phyloP scores from a whole-genome alignment of 2,329 filamentous ascomycete genomes.

The Trichoderma asperellum region DNA sequence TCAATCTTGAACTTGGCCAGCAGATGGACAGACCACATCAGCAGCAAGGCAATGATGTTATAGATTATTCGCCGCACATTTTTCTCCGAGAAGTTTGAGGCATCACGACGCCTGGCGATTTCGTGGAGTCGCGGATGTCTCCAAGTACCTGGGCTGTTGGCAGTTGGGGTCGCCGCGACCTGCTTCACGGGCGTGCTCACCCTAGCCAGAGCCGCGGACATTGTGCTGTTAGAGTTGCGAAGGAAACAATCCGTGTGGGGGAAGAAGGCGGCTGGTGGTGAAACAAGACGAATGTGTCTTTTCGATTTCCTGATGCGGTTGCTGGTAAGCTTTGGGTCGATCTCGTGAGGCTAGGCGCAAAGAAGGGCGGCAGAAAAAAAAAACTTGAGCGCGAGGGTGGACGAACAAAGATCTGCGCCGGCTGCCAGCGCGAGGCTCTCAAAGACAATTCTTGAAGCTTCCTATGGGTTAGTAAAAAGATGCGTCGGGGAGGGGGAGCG shows the following conservation, averaged over 20 bases:
- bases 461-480: conserved; percentile 41
- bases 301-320: conserved; percentile 5
- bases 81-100: conserved; percentile 75
- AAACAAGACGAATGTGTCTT: background rate
- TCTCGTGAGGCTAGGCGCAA: conserved; percentile 6
- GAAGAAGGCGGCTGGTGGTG: background rate
- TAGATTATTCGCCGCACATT: conserved; percentile 72
- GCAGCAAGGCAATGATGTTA: conserved; percentile 60
- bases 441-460: conserved; percentile 10
- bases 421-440: background rate
- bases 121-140: conserved; percentile 86
- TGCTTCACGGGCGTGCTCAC: conserved; percentile 47
- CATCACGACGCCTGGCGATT: conserved; percentile 79
- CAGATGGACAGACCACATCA: conserved; percentile 44
- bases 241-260: background rate
- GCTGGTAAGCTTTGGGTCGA: conserved; percentile 14
- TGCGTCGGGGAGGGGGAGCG: conserved; percentile 6
- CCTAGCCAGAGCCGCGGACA: conserved; percentile 39
- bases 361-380: conserved; percentile 15
- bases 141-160: conserved; percentile 78
- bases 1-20: conserved; percentile 44
- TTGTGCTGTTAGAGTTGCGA: conserved; percentile 28
- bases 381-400: background rate
- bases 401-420: background rate
- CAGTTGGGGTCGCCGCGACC: conserved; percentile 41